Percentiles rank a stretch among this genome's conserved stretches.
These are phyloP conservation scores for Ceratocystis huliohia DNA, from an alignment of 2,329 filamentous ascomycete genomes.

Conservation along the genomic window DNA sequence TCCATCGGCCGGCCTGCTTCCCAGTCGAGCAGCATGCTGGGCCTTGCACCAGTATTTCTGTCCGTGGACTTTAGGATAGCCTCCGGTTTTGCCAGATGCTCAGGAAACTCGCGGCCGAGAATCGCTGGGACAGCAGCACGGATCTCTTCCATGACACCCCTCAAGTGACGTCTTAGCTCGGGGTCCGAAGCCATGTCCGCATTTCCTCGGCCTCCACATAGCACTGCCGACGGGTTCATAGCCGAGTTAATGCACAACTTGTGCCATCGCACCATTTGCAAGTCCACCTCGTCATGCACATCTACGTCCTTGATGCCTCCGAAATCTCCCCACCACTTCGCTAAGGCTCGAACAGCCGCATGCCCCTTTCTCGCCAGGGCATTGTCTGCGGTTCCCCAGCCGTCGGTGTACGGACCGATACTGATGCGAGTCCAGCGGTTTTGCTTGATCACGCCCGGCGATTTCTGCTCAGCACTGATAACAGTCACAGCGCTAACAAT, in stretches of 20 bases:
- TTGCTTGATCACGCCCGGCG: slow-evolving; percentile 51
- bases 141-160: slow-evolving; percentile 58
- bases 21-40: slow-evolving; percentile 60
- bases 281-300: slow-evolving; percentile 48
- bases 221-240: slow-evolving; percentile 60
- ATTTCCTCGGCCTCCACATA: slow-evolving; percentile 52
- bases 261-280: slow-evolving; percentile 62
- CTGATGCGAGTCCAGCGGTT: slow-evolving; percentile 64
- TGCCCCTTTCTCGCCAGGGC: slow-evolving; percentile 29
- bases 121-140: slow-evolving; percentile 50
- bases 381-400: slow-evolving; percentile 30
- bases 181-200: slow-evolving; percentile 51
- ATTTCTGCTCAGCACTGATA: slow-evolving; percentile 53
- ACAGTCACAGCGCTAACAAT: slow-evolving; percentile 59
- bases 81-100: slow-evolving; percentile 48
- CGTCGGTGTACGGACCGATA: slow-evolving; percentile 50
- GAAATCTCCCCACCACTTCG: slow-evolving; percentile 39
- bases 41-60: slow-evolving; percentile 50
- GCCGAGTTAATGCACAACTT: slow-evolving; percentile 66
- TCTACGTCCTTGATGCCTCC: slow-evolving; percentile 55
- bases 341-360: slow-evolving; percentile 37
- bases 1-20: slow-evolving; percentile 53
- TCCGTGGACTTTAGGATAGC: slow-evolving; percentile 50
- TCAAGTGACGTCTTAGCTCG: slow-evolving; percentile 49
- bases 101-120: slow-evolving; percentile 47